Percentiles rank a stretch among this genome's conserved stretches.
Conservation (phyloP, 345 rosid species). For the Nephelium lappaceum region DNA sequence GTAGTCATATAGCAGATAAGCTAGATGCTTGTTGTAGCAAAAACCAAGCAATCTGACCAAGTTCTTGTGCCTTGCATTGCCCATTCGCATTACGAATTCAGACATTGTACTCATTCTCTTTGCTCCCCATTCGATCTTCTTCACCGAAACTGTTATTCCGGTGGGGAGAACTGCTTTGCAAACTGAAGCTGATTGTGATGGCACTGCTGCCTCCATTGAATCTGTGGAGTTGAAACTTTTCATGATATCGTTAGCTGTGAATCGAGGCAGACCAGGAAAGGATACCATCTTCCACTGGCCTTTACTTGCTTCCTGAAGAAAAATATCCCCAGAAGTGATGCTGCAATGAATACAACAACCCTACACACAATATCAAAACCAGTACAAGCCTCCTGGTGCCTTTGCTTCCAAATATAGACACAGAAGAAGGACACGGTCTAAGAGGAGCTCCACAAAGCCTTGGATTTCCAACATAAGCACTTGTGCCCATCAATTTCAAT, state of each 20-base stretch:
- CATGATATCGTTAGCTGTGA: constrained; percentile 74
- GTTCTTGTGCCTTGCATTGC: constrained; percentile 79
- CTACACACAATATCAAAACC: constrained; percentile 60
- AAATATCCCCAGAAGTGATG: constrained; percentile 51
- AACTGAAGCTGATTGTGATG: constrained; percentile 42
- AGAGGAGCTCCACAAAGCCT: constrained; percentile 82
- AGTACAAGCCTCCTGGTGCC: constrained; percentile 57
- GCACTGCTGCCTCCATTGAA: constrained; percentile 37
- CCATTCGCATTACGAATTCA: constrained; percentile 56
- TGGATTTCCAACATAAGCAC: constrained; percentile 67
- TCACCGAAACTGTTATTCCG: constrained; percentile 79
- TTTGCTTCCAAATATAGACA: constrained; percentile 42
- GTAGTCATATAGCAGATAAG: constrained; percentile 73
- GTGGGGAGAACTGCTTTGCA: constrained; percentile 82
- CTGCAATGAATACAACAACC: constrained; percentile 40
- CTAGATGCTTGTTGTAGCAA: constrained; percentile 72
- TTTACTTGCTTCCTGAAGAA: constrained; percentile 52
- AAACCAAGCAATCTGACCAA: constrained; percentile 80
- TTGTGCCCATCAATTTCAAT: constrained; percentile 59
- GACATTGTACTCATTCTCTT: constrained; percentile 40
- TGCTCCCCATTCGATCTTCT: constrained; percentile 59
- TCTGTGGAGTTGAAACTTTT: constrained; percentile 61
- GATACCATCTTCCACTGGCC: constrained; percentile 82
- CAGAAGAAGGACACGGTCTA: constrained; percentile 54
- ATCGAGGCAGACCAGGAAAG: constrained; percentile 71